These are phyloP conservation scores for Globisporangium paroecandrum DNA, from an alignment of 352 stramenopile species.

Conservation along the genomic window DNA sequence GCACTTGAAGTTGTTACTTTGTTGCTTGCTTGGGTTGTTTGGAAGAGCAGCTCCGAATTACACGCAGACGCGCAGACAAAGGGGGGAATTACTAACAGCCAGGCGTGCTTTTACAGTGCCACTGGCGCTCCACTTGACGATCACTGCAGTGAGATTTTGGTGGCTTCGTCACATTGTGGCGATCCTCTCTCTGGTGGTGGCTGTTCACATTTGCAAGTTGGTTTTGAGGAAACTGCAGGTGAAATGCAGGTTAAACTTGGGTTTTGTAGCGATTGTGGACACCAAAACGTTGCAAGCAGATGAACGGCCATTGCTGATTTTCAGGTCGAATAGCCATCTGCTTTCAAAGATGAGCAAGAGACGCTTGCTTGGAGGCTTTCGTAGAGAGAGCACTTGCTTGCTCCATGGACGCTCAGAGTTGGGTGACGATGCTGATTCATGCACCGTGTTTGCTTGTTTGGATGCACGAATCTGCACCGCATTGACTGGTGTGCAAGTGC, in stretches of 20 bases:
- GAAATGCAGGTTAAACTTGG: neutral
- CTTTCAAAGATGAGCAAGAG: neutral
- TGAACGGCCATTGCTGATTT: neutral
- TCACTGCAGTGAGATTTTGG: neutral
- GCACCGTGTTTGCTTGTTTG: neutral
- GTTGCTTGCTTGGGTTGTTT: neutral
- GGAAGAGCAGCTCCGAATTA: neutral
- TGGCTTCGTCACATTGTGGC: neutral
- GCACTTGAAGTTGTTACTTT: conserved; percentile 11
- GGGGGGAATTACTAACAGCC: neutral
- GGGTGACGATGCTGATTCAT: neutral
- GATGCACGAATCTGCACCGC: neutral
- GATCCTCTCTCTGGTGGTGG: neutral
- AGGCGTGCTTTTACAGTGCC: neutral
- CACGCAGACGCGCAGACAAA: neutral
- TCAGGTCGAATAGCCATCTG: neutral
- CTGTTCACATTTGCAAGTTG: neutral
- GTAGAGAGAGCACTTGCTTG: neutral
- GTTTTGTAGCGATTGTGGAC: neutral
- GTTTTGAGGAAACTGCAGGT: neutral
- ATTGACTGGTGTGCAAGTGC: neutral
- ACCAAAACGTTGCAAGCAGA: neutral
- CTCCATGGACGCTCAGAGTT: neutral
- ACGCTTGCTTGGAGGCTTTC: neutral
- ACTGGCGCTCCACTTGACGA: neutral